A percentile compares a stretch with the other conserved stretches of the same genome.
These are phyloP conservation scores for Ophiosphaerella narmari DNA, from an alignment of 2,329 filamentous ascomycete species.

Conservation along the genomic window DNA sequence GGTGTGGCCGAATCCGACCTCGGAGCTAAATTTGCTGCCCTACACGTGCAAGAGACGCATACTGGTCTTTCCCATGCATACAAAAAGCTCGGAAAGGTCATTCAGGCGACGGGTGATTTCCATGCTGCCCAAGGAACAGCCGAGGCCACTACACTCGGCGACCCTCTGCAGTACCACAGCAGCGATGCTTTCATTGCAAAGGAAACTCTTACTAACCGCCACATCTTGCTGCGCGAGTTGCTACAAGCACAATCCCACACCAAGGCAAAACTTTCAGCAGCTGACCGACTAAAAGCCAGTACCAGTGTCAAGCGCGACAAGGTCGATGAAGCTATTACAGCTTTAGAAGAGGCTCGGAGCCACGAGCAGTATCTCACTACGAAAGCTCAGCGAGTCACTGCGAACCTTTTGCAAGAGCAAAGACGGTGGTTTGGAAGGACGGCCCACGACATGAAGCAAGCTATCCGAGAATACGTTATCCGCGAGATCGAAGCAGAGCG, in stretches of 20 bases:
- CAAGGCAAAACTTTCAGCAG: slow-evolving; percentile 79
- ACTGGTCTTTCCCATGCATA: slow-evolving; percentile 86
- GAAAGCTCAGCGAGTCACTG: slow-evolving; percentile 87
- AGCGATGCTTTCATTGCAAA: slow-evolving; percentile 97
- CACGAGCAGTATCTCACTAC: slow-evolving; percentile 80
- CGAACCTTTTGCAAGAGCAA: slow-evolving; percentile 85
- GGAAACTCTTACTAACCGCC: slow-evolving; percentile 94
- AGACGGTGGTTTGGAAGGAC: slow-evolving; percentile 90
- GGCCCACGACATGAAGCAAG: slow-evolving; percentile 77
- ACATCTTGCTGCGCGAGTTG: slow-evolving; percentile 92
- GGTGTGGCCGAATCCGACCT: slow-evolving; percentile 92
- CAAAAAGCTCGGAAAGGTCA: slow-evolving; percentile 89
- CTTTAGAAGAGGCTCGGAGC: slow-evolving; percentile 83
- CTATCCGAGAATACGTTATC: slow-evolving; percentile 88
- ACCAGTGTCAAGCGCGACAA: slow-evolving; percentile 90
- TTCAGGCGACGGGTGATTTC: slow-evolving; percentile 92
- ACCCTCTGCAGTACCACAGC: slow-evolving; percentile 93
- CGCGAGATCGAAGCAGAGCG: slow-evolving; percentile 96
- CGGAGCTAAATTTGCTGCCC: slow-evolving; percentile 82
- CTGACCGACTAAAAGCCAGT: slow-evolving; percentile 84
- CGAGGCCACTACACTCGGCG: slow-evolving; percentile 91
- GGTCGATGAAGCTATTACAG: slow-evolving; percentile 93
- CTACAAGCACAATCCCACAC: slow-evolving; percentile 87
- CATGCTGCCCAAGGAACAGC: slow-evolving; percentile 96
- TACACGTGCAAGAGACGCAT: slow-evolving; percentile 90